These are phyloP conservation scores for Ganoderma leucocontextum DNA, from an alignment of 1,284 basidiomycete genomes.

Conservation along the genomic window DNA sequence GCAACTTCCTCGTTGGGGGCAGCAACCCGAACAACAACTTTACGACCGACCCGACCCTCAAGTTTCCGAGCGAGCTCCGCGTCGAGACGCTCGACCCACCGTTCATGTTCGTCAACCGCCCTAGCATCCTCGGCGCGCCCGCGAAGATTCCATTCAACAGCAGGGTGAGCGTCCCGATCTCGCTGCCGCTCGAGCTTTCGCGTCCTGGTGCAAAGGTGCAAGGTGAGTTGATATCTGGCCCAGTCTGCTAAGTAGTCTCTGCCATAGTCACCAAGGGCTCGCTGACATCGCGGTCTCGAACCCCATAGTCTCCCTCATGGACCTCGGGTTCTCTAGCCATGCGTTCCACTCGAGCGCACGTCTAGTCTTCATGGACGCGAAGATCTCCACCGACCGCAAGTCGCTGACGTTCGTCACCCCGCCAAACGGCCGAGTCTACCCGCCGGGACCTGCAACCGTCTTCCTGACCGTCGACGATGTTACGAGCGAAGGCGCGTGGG, in stretches of 20 bases:
- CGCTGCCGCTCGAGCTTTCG: conserved; percentile 42
- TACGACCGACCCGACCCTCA: conserved; percentile 33
- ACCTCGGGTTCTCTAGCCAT: conserved; percentile 56
- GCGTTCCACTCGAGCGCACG: conserved; percentile 56
- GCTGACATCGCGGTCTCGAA: background rate
- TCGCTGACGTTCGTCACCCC: conserved; percentile 53
- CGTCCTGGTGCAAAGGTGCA: conserved; percentile 42
- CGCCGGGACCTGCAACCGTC: conserved; percentile 57
- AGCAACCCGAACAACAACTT: conserved; percentile 58
- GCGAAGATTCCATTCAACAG: conserved; percentile 49
- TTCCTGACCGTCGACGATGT: conserved; percentile 59
- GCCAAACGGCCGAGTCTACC: conserved; percentile 54
- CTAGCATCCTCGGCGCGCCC: conserved; percentile 46
- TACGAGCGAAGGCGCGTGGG: conserved; percentile 51
- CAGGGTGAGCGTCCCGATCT: conserved; percentile 47
- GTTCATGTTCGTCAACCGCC: conserved; percentile 49
- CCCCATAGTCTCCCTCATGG: conserved; percentile 50
- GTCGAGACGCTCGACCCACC: conserved; percentile 60
- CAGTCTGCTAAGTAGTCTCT: no score
- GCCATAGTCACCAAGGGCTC: background rate
- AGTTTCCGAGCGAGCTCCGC: conserved; percentile 53
- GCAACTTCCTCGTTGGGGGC: conserved; percentile 57
- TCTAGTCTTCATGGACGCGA: conserved; percentile 54
- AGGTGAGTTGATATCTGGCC: conserved; percentile 37
- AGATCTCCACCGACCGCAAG: conserved; percentile 44